Base-by-base conservation (phyloP, 352 stramenopile species). In the Pythium apleroticum region DNA sequence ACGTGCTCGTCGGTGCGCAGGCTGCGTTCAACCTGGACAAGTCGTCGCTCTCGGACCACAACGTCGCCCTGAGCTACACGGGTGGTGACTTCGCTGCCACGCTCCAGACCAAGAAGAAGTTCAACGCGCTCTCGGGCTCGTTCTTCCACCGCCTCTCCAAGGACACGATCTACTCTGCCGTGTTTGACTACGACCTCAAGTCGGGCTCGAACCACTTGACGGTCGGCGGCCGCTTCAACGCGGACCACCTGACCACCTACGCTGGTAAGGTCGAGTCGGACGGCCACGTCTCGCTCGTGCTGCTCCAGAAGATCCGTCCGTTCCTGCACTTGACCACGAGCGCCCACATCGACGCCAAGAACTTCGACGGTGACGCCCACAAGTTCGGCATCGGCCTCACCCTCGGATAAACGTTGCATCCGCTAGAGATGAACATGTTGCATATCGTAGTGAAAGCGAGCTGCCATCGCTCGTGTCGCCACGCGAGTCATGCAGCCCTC, bases 351-450 rank as follows among this genome's bases (percentile, higher is more conserved):
- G 88, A 96, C 70, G 88, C 86, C 61, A 96, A 96, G 88, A 95
- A 96, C 82, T 95, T 96, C 61, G 86, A 96, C 67, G 86, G 88
- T 58, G 88, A 96, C 59, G 83, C 85, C 62, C 88, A 96, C 84
- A 96, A 96, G 84, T 96, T 96, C 71, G 88, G 88, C 65, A 90
- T 96, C 52, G 84, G 84, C 35, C 84, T 96, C 72, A 93, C 86
- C 37, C 74, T 96, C 41, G 88, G 88, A 62, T 96, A 95, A 91
- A 61, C 53, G 15, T 35, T 22, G n/a, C 50, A 50, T 37, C 27
- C 24, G 50, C 46, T 52, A 37, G 8, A 62, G 35, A 37, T 67
- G 66, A 58, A 63, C n/a, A 63, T 57, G n/a, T 24, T 57, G 52
- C 31, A 54, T 65, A 27, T 19, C 33, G 39, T 69, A 52, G 56